Percentiles rank a stretch among this genome's conserved stretches.
These are phyloP conservation scores for Bremia lactucae DNA, from an alignment of 352 stramenopile genomes.

Conservation along the genomic window DNA sequence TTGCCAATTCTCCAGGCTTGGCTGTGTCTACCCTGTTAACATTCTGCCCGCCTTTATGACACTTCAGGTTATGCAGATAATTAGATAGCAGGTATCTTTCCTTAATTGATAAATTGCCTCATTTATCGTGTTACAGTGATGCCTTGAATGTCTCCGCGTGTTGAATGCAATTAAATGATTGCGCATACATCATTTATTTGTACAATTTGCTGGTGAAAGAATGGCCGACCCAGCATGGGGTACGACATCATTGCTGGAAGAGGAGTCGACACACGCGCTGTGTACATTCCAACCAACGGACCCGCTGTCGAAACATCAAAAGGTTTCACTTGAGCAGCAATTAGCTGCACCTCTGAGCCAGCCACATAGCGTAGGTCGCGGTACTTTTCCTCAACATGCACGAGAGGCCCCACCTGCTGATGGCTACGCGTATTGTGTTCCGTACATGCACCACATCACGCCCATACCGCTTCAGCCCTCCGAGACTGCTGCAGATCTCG, in stretches of 20 bases:
- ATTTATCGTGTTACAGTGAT: no score
- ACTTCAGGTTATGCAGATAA: no score
- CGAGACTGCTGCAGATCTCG: conserved; percentile 6
- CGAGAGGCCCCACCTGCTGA: background rate
- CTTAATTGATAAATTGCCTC: no score
- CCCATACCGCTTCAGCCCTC: conserved; percentile 1
- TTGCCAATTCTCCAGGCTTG: no score
- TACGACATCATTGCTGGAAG: conserved; percentile 12
- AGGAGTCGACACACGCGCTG: conserved; percentile 19
- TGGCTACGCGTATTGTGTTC: conserved; percentile 1
- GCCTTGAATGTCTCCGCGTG: no score
- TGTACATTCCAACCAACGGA: conserved; percentile 13
- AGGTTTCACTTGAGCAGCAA: background rate
- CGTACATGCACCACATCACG: conserved; percentile 3
- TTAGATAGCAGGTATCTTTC: no score
- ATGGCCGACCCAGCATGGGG: conserved; percentile 27
- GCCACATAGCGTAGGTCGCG: background rate
- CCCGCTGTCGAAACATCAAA: conserved; percentile 3
- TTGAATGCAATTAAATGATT: no score
- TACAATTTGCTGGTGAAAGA: background rate
- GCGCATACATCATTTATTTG: background rate
- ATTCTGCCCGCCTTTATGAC: no score
- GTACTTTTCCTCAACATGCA: conserved; percentile 3
- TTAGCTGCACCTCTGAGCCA: conserved; percentile 1
- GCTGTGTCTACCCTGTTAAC: no score